These are phyloP conservation scores for Dothiorella sarmentorum DNA, from an alignment of 2,329 filamentous ascomycete species.

Conservation along the genomic window DNA sequence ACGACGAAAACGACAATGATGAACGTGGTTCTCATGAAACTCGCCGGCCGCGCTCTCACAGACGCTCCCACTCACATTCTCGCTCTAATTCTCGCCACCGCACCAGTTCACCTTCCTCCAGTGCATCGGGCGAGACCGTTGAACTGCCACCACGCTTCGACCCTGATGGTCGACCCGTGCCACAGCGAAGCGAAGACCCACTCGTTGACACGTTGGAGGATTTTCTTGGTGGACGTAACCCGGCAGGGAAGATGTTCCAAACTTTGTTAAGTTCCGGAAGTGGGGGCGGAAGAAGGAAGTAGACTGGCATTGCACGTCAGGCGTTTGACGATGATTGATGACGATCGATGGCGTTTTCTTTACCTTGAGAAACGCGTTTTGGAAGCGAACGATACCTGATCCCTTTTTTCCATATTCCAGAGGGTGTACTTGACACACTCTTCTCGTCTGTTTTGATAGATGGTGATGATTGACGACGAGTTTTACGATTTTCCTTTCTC, in stretches of 20 bases:
- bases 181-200: constrained; percentile 30
- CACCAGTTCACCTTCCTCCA: constrained; percentile 22
- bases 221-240: constrained; percentile 24
- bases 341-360: not conserved
- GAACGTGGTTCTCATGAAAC: constrained; percentile 23
- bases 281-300: not conserved
- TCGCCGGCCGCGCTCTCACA: not conserved
- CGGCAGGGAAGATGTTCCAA: constrained; percentile 17
- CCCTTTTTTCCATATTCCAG: not conserved
- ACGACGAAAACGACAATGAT: constrained; percentile 30
- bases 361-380: not conserved
- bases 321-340: constrained; percentile 4
- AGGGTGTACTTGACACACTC: not conserved
- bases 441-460: not conserved
- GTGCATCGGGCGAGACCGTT: constrained; percentile 32
- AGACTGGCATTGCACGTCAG: not conserved
- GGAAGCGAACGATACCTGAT: constrained; percentile 1
- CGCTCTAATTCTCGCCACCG: constrained; percentile 1
- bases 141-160: constrained; percentile 38
- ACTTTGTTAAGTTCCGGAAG: constrained; percentile 8
- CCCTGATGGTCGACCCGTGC: constrained; percentile 25
- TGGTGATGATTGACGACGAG: not conserved
- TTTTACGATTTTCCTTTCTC: constrained; percentile 3
- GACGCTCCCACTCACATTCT: not conserved
- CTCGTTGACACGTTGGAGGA: constrained; percentile 34